Evolutionary conservation across 2,329 filamentous ascomycete genomes (phyloP).

Genomic region (Parascedosporium putredinis): DNA sequence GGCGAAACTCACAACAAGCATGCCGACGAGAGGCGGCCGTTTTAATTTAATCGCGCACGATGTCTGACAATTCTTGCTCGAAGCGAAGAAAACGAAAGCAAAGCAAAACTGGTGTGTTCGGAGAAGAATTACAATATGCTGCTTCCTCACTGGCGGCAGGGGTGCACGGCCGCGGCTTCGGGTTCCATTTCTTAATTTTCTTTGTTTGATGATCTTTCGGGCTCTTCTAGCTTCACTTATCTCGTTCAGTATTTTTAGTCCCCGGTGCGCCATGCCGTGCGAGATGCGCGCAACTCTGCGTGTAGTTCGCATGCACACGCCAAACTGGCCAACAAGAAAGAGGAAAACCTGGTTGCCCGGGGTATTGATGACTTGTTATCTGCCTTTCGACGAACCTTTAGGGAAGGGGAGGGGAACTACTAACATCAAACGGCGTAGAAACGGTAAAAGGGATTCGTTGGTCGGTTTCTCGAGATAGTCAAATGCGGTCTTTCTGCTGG

Average conservation of each 20-base stretch:
- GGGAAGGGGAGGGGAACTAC: background rate
- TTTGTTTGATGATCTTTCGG: conserved; percentile 1
- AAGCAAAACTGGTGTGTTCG: conserved; percentile 2
- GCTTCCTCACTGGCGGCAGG: background rate
- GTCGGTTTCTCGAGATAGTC: conserved; percentile 1
- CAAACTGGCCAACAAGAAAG: background rate
- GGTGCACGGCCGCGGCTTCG: background rate
- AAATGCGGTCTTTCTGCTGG: conserved; percentile 4
- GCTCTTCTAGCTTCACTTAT: background rate
- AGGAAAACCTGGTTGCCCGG: background rate
- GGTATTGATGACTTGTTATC: conserved; percentile 3
- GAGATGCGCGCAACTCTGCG: background rate
- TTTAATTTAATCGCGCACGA: conserved; percentile 1
- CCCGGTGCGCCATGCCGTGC: background rate
- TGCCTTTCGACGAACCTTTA: conserved; percentile 1
- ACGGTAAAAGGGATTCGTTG: background rate
- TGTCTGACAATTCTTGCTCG: background rate
- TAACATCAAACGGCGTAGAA: conserved; percentile 6
- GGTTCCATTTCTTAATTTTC: background rate
- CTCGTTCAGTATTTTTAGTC: background rate
- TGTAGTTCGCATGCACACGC: background rate
- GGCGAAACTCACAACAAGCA: conserved; percentile 46
- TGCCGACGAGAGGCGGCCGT: conserved; percentile 10
- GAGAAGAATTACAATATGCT: background rate
- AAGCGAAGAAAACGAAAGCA: too few species aligned